A percentile compares a stretch with the other conserved stretches of the same genome.
Conservation (phyloP, 192 early-diverging fungal genomes). For the Spizellomyces sp. region DNA sequence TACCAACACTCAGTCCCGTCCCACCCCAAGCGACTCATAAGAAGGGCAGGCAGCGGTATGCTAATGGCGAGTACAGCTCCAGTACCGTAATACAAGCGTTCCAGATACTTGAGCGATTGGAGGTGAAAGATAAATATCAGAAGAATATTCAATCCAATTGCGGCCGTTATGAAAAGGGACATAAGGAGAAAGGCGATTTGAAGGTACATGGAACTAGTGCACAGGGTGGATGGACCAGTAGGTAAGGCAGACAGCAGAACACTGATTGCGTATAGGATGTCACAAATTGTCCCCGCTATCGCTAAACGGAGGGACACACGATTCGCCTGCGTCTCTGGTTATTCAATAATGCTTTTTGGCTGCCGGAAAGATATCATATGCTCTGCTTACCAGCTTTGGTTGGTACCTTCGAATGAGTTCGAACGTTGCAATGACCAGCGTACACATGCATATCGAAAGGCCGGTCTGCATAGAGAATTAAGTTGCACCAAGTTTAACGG, state of each 20-base stretch:
- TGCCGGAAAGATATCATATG: background rate
- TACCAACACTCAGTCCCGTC: conserved; percentile 32
- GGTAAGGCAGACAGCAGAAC: conserved; percentile 20
- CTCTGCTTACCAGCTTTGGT: conserved; percentile 11
- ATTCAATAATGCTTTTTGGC: background rate
- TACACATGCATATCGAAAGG: background rate
- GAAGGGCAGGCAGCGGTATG: conserved; percentile 14
- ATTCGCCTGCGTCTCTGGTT: background rate
- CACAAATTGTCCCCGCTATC: conserved; percentile 9
- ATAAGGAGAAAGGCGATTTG: conserved; percentile 14
- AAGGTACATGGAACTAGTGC: conserved; percentile 18
- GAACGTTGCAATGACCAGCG: conserved; percentile 4
- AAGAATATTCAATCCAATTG: conserved; percentile 26
- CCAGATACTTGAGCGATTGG: background rate
- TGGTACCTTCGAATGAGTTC: conserved; percentile 6
- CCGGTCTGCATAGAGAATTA: background rate
- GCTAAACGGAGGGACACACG: conserved; percentile 22
- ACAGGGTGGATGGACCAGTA: background rate
- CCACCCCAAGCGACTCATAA: conserved; percentile 9
- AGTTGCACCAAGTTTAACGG: background rate
- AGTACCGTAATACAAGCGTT: conserved; percentile 13
- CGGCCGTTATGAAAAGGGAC: conserved; percentile 16
- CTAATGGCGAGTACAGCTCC: conserved; percentile 2
- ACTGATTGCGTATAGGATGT: conserved; percentile 6
- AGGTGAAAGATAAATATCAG: conserved; percentile 26